A percentile compares a stretch with the other conserved stretches of the same genome.
phyloP scores from a whole-genome alignment of 1,284 basidiomycete genomes.

The Ceratobasidium sp. region DNA sequence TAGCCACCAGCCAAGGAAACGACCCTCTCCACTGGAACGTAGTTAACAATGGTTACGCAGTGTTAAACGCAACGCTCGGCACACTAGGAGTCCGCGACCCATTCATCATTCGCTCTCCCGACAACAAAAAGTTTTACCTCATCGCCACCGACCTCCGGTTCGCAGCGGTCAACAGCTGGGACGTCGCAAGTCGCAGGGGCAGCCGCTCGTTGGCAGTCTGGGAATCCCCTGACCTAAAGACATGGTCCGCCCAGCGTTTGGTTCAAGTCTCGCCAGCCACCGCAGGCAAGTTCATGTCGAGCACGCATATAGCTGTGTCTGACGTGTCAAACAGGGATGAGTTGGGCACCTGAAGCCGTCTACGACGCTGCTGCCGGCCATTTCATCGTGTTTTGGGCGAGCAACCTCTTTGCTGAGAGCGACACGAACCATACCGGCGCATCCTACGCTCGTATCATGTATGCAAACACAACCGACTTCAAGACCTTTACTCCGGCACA shows the following conservation, averaged over 20 bases:
- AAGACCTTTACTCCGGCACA: slow-evolving; percentile 23
- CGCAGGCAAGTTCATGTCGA: neutral
- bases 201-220: slow-evolving; percentile 33
- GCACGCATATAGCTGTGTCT: neutral
- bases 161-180: slow-evolving; percentile 29
- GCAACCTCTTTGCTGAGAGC: slow-evolving; percentile 20
- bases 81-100: slow-evolving; percentile 28
- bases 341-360: slow-evolving; percentile 29
- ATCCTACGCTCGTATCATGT: slow-evolving; percentile 29
- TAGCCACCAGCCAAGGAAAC: slow-evolving; percentile 31
- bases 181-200: slow-evolving; percentile 19
- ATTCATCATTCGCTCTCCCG: slow-evolving; percentile 26
- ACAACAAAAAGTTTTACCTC: slow-evolving; percentile 29
- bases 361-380: slow-evolving; percentile 13
- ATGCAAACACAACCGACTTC: slow-evolving; percentile 31
- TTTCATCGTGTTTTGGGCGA: slow-evolving; percentile 33
- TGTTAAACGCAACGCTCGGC: slow-evolving; percentile 21
- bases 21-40: slow-evolving; percentile 18
- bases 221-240: slow-evolving; percentile 32
- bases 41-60: slow-evolving; percentile 11
- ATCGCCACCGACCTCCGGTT: slow-evolving; percentile 31
- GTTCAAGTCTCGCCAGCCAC: slow-evolving; percentile 30
- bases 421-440: slow-evolving; percentile 32
- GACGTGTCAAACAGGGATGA: slow-evolving; percentile 9
- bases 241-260: slow-evolving; percentile 15